Percentiles rank a stretch among this genome's conserved stretches.
phyloP scores from a whole-genome alignment of 2,329 filamentous ascomycete genomes.

The Microdochium bolleyi region DNA sequence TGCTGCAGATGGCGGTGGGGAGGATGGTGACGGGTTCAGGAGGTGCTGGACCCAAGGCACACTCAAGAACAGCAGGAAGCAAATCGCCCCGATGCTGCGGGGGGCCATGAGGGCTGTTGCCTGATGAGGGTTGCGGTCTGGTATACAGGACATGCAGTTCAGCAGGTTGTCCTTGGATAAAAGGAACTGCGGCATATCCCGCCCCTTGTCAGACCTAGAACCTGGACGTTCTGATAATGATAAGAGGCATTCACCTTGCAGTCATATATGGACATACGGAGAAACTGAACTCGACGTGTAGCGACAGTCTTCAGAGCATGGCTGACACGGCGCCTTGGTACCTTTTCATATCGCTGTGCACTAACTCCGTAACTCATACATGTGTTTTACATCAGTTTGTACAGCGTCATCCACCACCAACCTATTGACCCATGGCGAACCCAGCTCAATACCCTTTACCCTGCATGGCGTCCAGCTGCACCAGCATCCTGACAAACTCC shows the following conservation, averaged over 20 bases:
- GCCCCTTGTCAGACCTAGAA: too few relatives aligned
- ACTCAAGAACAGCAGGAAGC: conserved; percentile 55
- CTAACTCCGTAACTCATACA: background rate
- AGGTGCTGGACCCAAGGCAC: conserved; percentile 61
- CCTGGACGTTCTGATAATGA: too few relatives aligned
- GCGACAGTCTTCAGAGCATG: too few relatives aligned
- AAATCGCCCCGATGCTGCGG: conserved; percentile 59
- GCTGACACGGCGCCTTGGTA: too few relatives aligned
- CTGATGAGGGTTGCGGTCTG: background rate
- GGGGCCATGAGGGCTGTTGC: conserved; percentile 36
- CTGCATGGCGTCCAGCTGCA: background rate
- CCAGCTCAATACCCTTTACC: background rate
- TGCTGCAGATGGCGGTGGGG: conserved; percentile 17
- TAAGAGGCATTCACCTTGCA: too few relatives aligned
- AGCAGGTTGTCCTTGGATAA: too few relatives aligned
- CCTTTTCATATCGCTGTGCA: too few relatives aligned
- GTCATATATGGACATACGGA: too few relatives aligned
- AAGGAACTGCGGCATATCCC: too few relatives aligned
- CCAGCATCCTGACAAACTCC: conserved; percentile 23
- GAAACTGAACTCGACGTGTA: too few relatives aligned
- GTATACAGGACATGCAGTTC: background rate
- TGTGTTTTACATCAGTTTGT: background rate
- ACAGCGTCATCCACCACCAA: too few relatives aligned
- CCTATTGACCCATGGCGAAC: too few relatives aligned
- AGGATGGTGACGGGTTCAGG: conserved; percentile 34